A percentile compares a stretch with the other conserved stretches of the same genome.
phyloP scores from a whole-genome alignment of 768 basidiomycete species.

The Gloeophyllum trabeum region DNA sequence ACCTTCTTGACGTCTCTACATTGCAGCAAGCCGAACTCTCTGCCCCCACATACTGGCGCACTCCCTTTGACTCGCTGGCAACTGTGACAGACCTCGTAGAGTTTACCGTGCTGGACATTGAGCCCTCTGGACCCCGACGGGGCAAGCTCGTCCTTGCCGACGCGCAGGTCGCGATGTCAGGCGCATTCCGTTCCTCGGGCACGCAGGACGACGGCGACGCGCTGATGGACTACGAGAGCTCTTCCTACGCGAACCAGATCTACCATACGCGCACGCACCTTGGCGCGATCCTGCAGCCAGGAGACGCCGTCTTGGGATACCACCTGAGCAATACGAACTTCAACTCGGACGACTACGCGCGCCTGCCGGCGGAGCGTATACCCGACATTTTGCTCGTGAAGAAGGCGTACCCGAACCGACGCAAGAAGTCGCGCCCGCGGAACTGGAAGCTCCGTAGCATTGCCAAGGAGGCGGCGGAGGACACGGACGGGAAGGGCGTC shows the following conservation, averaged over 20 bases:
- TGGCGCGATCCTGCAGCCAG: slow-evolving; percentile 87
- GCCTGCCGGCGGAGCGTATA: slow-evolving; percentile 50
- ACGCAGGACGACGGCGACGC: slow-evolving; percentile 31
- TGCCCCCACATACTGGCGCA: slow-evolving; percentile 80
- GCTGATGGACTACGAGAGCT: slow-evolving; percentile 52
- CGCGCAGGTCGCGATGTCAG: slow-evolving; percentile 82
- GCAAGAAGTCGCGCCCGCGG: slow-evolving; percentile 82
- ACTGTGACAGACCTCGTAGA: slow-evolving; percentile 80
- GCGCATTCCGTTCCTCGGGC: slow-evolving; percentile 56
- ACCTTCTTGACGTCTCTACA: slow-evolving; percentile 83
- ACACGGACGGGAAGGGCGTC: slow-evolving; percentile 73
- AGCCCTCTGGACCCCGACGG: slow-evolving; percentile 58
- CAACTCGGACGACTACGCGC: slow-evolving; percentile 81
- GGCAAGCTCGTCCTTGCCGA: slow-evolving; percentile 81
- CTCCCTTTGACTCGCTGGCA: slow-evolving; percentile 79
- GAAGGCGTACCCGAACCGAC: slow-evolving; percentile 88
- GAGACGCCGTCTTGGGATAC: slow-evolving; percentile 89
- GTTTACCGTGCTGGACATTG: slow-evolving; percentile 91
- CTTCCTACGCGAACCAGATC: slow-evolving; percentile 59
- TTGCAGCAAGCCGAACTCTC: slow-evolving; percentile 77
- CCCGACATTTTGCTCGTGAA: slow-evolving; percentile 91
- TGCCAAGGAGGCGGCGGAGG: slow-evolving; percentile 82
- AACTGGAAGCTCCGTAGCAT: slow-evolving; percentile 88
- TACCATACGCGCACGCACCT: slow-evolving; percentile 96
- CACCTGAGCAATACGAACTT: slow-evolving; percentile 83